phyloP scores from a whole-genome alignment of 371 early-diverging fungal species.

The Mortierella sp. region DNA sequence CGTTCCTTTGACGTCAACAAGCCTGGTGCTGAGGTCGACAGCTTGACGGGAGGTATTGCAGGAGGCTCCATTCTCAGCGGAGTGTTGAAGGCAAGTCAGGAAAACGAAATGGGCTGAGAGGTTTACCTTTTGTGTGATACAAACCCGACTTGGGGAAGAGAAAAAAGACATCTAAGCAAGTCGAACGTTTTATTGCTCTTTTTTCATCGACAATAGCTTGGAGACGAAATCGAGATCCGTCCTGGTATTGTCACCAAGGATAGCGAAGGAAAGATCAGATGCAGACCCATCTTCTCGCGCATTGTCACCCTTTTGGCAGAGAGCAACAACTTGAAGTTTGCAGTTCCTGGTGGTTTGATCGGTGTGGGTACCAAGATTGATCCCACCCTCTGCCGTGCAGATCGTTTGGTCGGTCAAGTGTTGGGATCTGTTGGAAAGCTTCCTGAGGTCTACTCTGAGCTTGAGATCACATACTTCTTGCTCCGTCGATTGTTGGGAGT shows the following conservation, averaged over 20 bases:
- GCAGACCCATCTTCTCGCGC: conserved; percentile 94
- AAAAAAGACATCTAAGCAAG: too few species aligned
- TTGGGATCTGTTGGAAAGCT: conserved; percentile 96
- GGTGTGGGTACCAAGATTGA: conserved; percentile 99
- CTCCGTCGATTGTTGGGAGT: conserved; percentile 97
- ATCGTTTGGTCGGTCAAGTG: conserved; percentile 99
- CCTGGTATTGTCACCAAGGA: conserved; percentile 99
- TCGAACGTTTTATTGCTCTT: too few species aligned
- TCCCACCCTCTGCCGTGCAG: conserved; percentile 98
- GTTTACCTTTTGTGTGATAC: too few species aligned
- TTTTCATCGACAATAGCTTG: conserved; percentile 62
- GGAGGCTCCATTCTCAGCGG: conserved; percentile 99
- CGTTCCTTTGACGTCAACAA: conserved; percentile 99
- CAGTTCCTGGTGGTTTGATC: conserved; percentile 99
- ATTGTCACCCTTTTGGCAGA: conserved; percentile 97
- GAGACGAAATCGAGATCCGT: conserved; percentile 99
- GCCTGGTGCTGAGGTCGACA: conserved; percentile 97
- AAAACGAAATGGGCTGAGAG: too few species aligned
- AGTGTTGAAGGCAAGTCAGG: conserved; percentile 73
- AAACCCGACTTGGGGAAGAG: too few species aligned
- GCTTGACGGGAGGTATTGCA: conserved; percentile 99
- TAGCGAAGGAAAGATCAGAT: conserved; percentile 87
- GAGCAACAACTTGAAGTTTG: conserved; percentile 94
- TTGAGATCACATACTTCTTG: conserved; percentile 98
- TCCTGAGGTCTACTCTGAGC: conserved; percentile 96